These are phyloP conservation scores for Saccharomycopsis sp. DNA, from an alignment of 805 yeast genomes.

Conservation along the genomic window DNA sequence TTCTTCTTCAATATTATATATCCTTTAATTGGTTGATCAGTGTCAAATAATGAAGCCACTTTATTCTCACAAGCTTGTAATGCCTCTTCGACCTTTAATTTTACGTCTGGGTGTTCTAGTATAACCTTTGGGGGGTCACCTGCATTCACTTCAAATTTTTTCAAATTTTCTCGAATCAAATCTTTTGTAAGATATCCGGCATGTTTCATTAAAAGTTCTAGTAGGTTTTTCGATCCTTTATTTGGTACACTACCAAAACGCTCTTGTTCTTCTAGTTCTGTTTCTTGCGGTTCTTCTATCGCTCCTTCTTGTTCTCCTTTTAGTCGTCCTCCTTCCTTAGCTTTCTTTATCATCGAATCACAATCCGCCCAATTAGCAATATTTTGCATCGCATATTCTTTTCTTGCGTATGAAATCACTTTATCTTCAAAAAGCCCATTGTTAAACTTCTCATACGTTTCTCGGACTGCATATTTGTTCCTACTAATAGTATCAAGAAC, in stretches of 20 bases:
- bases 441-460: slow-evolving; percentile 57
- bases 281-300: slow-evolving; percentile 15
- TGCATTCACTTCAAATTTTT: slow-evolving; percentile 40
- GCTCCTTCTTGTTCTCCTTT: slow-evolving; percentile 22
- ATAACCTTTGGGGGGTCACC: slow-evolving; percentile 31
- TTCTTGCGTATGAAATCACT: slow-evolving; percentile 10
- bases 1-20: slow-evolving; percentile 59
- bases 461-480: slow-evolving; percentile 67
- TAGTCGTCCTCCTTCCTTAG: slow-evolving; percentile 28
- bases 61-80: slow-evolving; percentile 42
- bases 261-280: slow-evolving; percentile 16
- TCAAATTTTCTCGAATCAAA: slow-evolving; percentile 55
- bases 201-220: slow-evolving; percentile 60
- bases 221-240: slow-evolving; percentile 35
- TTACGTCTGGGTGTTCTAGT: slow-evolving; percentile 27
- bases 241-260: slow-evolving; percentile 19
- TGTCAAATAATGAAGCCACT: slow-evolving; percentile 33
- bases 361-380: slow-evolving; percentile 1
- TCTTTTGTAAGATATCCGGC: slow-evolving; percentile 76
- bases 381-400: no score
- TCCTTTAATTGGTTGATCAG: slow-evolving; percentile 41
- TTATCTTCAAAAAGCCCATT: slow-evolving; percentile 34
- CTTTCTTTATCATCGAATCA: slow-evolving; percentile 1
- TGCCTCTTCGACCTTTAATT: slow-evolving; percentile 32
- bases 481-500: slow-evolving; percentile 61